Evolutionary conservation across 768 basidiomycete genomes (phyloP).

Genomic region (Tricholoma furcatifolium): DNA sequence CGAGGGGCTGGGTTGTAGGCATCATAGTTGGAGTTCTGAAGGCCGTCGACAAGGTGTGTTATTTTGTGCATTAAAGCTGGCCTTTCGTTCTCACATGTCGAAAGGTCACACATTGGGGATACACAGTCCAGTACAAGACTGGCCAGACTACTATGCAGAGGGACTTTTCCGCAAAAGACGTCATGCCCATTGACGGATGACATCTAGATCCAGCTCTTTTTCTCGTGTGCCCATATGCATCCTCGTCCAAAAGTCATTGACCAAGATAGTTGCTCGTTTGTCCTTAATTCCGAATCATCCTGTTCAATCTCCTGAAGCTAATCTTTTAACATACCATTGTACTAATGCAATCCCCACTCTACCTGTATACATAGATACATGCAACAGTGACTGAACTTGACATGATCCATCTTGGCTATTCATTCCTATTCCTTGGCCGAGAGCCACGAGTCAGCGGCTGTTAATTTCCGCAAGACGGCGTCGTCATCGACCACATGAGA

Average conservation of each 20-base stretch:
- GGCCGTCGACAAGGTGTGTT: slow-evolving; percentile 3
- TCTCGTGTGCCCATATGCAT: too few species aligned
- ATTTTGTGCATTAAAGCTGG: not conserved
- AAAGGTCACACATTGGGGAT: slow-evolving; percentile 13
- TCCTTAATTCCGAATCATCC: too few species aligned
- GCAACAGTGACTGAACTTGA: not conserved
- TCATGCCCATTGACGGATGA: not conserved
- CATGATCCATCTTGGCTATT: not conserved
- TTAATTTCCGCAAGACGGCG: too few species aligned
- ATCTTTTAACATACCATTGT: too few species aligned
- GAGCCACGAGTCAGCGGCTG: too few species aligned
- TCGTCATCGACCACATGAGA: too few species aligned
- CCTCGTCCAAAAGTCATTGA: too few species aligned
- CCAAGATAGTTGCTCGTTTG: too few species aligned
- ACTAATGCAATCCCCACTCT: not conserved
- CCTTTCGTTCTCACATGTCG: not conserved
- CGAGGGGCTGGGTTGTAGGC: slow-evolving; percentile 12
- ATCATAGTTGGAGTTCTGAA: slow-evolving; percentile 10
- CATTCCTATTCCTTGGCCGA: too few species aligned
- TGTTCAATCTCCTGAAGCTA: not conserved
- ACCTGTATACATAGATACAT: too few species aligned
- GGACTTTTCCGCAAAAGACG: slow-evolving; percentile 7
- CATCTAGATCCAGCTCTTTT: not conserved
- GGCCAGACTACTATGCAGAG: not conserved
- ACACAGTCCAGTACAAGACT: slow-evolving; percentile 8